Base-by-base conservation (phyloP, 371 early-diverging fungal species). In the Mortierella polycephala region DNA sequence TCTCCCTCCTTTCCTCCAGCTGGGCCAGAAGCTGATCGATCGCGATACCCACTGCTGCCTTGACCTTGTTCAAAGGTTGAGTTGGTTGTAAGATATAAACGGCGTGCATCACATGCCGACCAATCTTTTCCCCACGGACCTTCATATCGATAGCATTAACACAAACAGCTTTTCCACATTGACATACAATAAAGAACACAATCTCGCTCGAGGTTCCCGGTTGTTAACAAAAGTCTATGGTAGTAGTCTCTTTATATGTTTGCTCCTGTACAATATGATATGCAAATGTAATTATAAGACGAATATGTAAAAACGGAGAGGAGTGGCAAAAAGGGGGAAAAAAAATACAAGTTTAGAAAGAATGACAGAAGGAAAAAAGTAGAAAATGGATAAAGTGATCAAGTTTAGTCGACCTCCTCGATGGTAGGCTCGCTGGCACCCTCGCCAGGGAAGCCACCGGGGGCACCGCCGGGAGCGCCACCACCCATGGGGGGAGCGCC, bases 331-430 rank as follows among this genome's bases (percentile, higher is more conserved):
- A 61, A 50, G 37, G 41, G 57, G 55, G 64, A 56, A 49, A 60
- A 66, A 66, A 75, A 66, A 60, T 68, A 64, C 64, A 69, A 63
- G 67, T 62, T 62, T 44, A 62, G 45, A 53, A 42, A 44, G 54
- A 41, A 58, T 37, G 51, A 40, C 37, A 46, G 62, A 45, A 13
- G 51, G 20, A 44, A 37, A 44, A 42, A 56, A 30, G 20, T 12
- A 57, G 11, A 23, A 37, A 44, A 41, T 30, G 12, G 50, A 46
- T 21, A 39, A 50, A 30, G 30, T 30, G 30, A 30, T 30, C 30
- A 59, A 47, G 66, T 82, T 86, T 87, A 85, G 77, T 93, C 90
- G 85, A 94, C 91, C 85, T 93, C 91, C 88, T 93, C 95, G 57
- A 95, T 91, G 67, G 93, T 93, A 65, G 92, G 93, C 62, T 92